Conservation (phyloP, 352 stramenopile species). For the Pythium sukuiense region DNA sequence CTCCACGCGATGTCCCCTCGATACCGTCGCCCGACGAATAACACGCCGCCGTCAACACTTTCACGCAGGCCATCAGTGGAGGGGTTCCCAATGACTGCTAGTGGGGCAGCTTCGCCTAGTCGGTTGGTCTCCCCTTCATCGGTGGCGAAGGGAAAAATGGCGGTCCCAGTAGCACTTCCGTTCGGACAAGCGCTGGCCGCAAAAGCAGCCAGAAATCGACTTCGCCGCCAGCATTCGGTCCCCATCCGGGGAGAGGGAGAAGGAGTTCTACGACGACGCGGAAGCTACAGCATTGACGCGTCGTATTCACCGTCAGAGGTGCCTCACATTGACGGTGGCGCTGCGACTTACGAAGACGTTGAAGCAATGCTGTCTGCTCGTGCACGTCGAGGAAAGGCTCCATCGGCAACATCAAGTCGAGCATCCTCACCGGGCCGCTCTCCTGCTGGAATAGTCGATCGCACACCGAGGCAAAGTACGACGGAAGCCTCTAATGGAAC, state of each 20-base stretch:
- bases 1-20: conserved; percentile 18
- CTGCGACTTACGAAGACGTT: conserved; percentile 24
- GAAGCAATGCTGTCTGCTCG: conserved; percentile 10
- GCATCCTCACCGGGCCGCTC: conserved; percentile 11
- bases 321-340: background rate
- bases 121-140: conserved; percentile 14
- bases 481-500: background rate
- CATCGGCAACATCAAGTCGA: conserved; percentile 11
- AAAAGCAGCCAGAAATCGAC: conserved; percentile 21
- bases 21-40: conserved; percentile 3
- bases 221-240: conserved; percentile 35
- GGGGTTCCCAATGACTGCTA: conserved; percentile 8
- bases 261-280: conserved; percentile 15
- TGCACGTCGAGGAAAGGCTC: background rate
- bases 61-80: conserved; percentile 5
- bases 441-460: background rate
- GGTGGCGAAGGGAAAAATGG: conserved; percentile 15
- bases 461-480: background rate
- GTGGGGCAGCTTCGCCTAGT: conserved; percentile 9
- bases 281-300: conserved; percentile 26
- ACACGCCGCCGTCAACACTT: conserved; percentile 3
- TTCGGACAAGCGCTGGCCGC: conserved; percentile 11
- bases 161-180: conserved; percentile 12
- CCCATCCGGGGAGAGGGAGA: conserved; percentile 16
- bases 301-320: background rate